Conservation (phyloP, 1,284 basidiomycete genomes). For the Tranzscheliella williamsii region DNA sequence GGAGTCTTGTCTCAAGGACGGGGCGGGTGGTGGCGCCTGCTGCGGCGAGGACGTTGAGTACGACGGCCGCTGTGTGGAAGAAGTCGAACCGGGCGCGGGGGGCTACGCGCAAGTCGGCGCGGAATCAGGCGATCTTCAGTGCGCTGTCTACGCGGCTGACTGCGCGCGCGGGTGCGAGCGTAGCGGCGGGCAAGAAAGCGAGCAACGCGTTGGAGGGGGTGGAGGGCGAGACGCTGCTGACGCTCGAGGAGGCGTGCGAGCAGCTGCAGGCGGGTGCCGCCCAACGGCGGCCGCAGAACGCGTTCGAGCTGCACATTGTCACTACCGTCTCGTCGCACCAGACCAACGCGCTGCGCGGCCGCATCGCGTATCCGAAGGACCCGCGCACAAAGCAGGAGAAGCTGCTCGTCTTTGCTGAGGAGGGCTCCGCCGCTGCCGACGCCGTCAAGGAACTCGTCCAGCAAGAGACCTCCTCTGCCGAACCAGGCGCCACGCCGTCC, state of each 20-base stretch:
- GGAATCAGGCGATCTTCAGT: conserved; percentile 26
- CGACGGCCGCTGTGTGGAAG: conserved; percentile 16
- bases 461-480: conserved; percentile 4
- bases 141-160: conserved; percentile 17
- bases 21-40: too few species aligned
- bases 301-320: conserved; percentile 58
- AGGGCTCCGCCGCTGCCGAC: conserved; percentile 45
- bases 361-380: conserved; percentile 50
- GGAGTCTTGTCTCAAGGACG: too few species aligned
- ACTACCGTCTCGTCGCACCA: conserved; percentile 55
- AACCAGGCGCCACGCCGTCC: conserved; percentile 3
- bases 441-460: conserved; percentile 38
- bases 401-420: conserved; percentile 57
- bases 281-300: conserved; percentile 41
- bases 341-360: conserved; percentile 56
- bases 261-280: conserved; percentile 20
- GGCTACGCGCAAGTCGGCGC: conserved; percentile 34
- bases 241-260: conserved; percentile 36
- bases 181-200: conserved; percentile 5
- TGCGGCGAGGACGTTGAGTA: too few species aligned
- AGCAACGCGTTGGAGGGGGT: conserved; percentile 7
- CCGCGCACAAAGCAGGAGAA: conserved; percentile 53
- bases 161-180: conserved; percentile 6
- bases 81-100: conserved; percentile 47
- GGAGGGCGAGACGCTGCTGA: conserved; percentile 32